Evolutionary conservation across 2,329 filamentous ascomycete genomes (phyloP).

Genomic region (Monosporascus cannonballus): DNA sequence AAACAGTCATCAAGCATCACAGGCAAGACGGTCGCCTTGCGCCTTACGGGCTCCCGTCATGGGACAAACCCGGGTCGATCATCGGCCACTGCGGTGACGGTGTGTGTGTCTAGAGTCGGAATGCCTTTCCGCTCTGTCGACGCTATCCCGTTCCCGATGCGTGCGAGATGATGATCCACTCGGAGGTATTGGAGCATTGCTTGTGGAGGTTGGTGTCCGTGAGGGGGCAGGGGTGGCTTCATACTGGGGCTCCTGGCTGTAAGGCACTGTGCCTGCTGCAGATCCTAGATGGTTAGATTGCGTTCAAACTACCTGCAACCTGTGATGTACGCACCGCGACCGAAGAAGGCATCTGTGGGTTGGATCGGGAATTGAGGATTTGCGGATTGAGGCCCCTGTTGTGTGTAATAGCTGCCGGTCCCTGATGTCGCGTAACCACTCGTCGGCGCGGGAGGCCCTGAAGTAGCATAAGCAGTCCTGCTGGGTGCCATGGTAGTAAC

Average conservation of each 20-base stretch:
- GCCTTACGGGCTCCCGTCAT: constrained; percentile 6
- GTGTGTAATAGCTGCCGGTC: constrained; percentile 25
- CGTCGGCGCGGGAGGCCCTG: constrained; percentile 20
- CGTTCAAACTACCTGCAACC: constrained; percentile 17
- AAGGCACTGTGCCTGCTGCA: constrained; percentile 41
- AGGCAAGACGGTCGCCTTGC: constrained; percentile 17
- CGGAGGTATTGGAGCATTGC: constrained; percentile 24
- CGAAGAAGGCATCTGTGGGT: constrained; percentile 48
- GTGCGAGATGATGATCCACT: constrained; percentile 22
- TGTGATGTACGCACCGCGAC: constrained; percentile 53
- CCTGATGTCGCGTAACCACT: constrained; percentile 21
- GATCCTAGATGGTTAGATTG: constrained; percentile 46
- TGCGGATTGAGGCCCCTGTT: constrained; percentile 24
- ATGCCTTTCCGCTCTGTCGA: constrained; percentile 25
- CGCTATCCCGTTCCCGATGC: constrained; percentile 18
- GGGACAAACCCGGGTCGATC: constrained; percentile 8
- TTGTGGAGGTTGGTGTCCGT: constrained; percentile 19
- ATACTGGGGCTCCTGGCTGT: constrained; percentile 46
- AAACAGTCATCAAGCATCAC: constrained; percentile 23
- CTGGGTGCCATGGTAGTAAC: constrained; percentile 23
- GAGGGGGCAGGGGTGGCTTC: constrained; percentile 36
- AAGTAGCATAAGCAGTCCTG: constrained; percentile 25
- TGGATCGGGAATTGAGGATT: constrained; percentile 34
- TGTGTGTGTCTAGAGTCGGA: constrained; percentile 22
- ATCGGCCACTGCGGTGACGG: constrained; percentile 23